Base-by-base conservation (phyloP, 495 filamentous ascomycete genomes). In the Glonium stellatum region DNA sequence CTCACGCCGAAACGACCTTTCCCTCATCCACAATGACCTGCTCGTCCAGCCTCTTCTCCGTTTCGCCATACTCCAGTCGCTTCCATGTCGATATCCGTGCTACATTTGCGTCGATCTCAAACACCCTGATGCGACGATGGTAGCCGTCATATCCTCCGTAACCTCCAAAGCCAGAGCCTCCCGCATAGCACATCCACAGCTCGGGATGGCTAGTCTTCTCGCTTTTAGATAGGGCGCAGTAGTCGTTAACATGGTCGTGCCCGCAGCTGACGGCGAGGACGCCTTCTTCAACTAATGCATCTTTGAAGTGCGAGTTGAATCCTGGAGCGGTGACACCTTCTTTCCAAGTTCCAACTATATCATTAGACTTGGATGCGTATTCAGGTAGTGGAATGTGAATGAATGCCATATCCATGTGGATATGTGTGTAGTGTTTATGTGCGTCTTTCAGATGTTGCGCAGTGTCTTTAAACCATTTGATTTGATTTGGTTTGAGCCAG, bases 181-280 rank as follows among this genome's bases (percentile, higher is more conserved):
- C 93, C 4, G 82, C 93, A 73, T 97, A 96, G 75, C 93, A 98
- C 91, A 98, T 96, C 93, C 93, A 98, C n/a, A 97, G 77, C 15
- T 84, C 84, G 1, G 85, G 84, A 56, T 84, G 23, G 60, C 46
- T 54, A 47, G 75, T 74, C 47, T 77, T 59, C 6, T 78, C 70
- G 50, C 78, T 70, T 35, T 70, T 70, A n/a, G 78, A 78, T 12
- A 96, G 78, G 65, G 85, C 84, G 74, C 93, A 98, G 71, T 95
- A 97, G 63, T 97, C 93, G 68, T 98, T 98, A 31, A 85, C 93
- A 71, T 98, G 93, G 67, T 98, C 93, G 72, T 98, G 95, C 67
- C 93, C 93, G 70, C 87, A 92, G 67, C 86, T 88, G 31, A 97
- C 90, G 71, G 95, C 86, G 15, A 88, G 76, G 22, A 98, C 79